Base-by-base conservation (phyloP, 23 red algal genomes). In the Gracilaria gracilis region DNA sequence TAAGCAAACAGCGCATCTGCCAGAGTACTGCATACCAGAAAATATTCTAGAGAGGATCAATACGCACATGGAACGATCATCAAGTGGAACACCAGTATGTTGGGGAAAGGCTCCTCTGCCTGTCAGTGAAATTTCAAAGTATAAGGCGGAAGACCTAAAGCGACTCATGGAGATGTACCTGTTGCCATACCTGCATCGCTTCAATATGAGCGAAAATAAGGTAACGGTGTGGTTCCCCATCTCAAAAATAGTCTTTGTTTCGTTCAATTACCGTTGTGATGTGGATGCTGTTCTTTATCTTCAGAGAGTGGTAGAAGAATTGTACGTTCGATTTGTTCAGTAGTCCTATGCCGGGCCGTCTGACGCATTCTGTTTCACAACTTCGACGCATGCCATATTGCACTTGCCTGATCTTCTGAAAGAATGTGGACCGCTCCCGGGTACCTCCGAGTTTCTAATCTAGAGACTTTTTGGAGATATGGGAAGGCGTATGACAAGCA, bases 351-450 rank as follows among this genome's bases (percentile, higher is more conserved):
- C 23, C 8, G 54, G 23, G 2, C 19, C 15, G 9, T 19, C 19
- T 14, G 17, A 73, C 15, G 4, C 67, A 21, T 73, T 11, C 39
- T 73, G 19, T 73, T 33, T 73, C 17, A 73, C 28, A 5, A 7
- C 67, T 12, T 17, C 67, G 3, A 73, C 67, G 12, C 67, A 73
- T 46, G 7, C 11, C 17, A 73, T 73, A 19, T 4, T 73, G 6
- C 67, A 73, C 25, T 17, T 73, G 4, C 67, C 67, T 31, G 67
- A 73, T 73, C 15, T 73, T 14, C 17, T 73, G 67, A 27, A 73
- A 27, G 67, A 73, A 4, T 73, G 67, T 17, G 67, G 67, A 12
- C 67, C 67, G 4, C 67, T 73, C 32, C 4, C 39, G 4, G 39
- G 5, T 17, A 46, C 39, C n/a, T 73, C 28, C 12, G 9, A 73